Percentiles rank a stretch among this genome's conserved stretches.
phyloP scores from a whole-genome alignment of 1,284 basidiomycete genomes.

The Heterobasidion occidentale region DNA sequence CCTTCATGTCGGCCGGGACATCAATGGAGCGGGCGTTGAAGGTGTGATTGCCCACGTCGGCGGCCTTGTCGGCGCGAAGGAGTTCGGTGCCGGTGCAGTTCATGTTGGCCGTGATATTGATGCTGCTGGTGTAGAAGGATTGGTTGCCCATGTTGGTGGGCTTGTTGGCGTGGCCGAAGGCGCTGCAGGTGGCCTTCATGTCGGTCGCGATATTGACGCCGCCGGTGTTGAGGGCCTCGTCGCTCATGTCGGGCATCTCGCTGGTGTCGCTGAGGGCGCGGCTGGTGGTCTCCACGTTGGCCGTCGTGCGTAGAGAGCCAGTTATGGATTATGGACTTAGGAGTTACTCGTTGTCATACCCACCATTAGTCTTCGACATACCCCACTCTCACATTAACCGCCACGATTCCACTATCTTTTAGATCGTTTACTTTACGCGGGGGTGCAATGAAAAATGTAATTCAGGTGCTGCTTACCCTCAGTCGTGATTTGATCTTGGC shows the following conservation, averaged over 20 bases:
- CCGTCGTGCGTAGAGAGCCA: background rate
- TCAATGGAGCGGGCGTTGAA: background rate
- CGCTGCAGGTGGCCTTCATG: background rate
- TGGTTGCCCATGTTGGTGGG: background rate
- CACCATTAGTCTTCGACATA: too few relatives aligned
- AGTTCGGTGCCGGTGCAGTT: slow-evolving; percentile 1
- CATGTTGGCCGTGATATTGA: slow-evolving; percentile 5
- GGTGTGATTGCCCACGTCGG: background rate
- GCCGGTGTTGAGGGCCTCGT: background rate
- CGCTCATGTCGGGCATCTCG: background rate
- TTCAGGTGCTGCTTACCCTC: too few relatives aligned
- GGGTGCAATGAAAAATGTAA: too few relatives aligned
- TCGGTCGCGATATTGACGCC: background rate
- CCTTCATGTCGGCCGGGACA: too few relatives aligned
- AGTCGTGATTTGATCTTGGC: too few relatives aligned
- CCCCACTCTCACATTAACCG: too few relatives aligned
- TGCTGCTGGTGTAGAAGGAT: slow-evolving; percentile 1
- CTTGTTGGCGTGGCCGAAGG: slow-evolving; percentile 3
- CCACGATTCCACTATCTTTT: too few relatives aligned
- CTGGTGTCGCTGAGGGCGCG: slow-evolving; percentile 1
- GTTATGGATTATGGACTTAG: too few relatives aligned
- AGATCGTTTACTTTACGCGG: too few relatives aligned
- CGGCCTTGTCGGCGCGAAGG: slow-evolving; percentile 1
- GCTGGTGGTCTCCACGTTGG: background rate
- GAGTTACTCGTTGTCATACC: too few relatives aligned